Conservation (phyloP, 2,329 filamentous ascomycete species). For the Pseudogymnoascus sp. region DNA sequence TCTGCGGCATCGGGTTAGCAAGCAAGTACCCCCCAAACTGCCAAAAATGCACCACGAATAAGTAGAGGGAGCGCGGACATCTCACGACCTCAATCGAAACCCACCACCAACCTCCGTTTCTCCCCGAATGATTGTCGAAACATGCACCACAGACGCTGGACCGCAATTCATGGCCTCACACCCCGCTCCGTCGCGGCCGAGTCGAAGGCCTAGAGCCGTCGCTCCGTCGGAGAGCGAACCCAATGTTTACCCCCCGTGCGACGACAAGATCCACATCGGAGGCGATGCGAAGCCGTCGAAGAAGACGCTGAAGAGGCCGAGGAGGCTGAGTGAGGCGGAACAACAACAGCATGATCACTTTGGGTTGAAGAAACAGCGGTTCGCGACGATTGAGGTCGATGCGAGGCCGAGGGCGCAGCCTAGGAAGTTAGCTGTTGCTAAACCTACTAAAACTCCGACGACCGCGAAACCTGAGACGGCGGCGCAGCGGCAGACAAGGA, state of each 20-base stretch:
- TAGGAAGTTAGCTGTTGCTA: neutral
- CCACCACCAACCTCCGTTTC: neutral
- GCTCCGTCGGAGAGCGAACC: neutral
- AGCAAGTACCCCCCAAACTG: neutral
- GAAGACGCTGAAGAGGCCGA: neutral
- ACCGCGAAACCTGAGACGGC: slow-evolving; percentile 12
- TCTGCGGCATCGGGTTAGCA: neutral
- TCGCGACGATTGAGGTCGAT: neutral
- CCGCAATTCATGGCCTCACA: neutral
- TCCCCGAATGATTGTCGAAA: slow-evolving; percentile 6
- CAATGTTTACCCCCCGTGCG: neutral
- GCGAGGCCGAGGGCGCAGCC: neutral
- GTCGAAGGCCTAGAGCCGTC: neutral
- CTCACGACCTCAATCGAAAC: neutral
- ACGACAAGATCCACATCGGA: neutral
- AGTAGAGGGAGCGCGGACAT: neutral
- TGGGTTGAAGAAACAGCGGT: neutral
- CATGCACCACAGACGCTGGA: neutral
- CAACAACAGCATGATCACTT: neutral
- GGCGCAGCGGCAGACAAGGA: slow-evolving; percentile 16
- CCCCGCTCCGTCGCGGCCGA: neutral
- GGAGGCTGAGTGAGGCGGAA: neutral
- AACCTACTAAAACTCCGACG: neutral
- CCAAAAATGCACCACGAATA: neutral
- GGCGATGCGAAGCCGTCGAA: neutral